Conservation (phyloP, 129 eudicot species). For the Artemisia argyi region DNA sequence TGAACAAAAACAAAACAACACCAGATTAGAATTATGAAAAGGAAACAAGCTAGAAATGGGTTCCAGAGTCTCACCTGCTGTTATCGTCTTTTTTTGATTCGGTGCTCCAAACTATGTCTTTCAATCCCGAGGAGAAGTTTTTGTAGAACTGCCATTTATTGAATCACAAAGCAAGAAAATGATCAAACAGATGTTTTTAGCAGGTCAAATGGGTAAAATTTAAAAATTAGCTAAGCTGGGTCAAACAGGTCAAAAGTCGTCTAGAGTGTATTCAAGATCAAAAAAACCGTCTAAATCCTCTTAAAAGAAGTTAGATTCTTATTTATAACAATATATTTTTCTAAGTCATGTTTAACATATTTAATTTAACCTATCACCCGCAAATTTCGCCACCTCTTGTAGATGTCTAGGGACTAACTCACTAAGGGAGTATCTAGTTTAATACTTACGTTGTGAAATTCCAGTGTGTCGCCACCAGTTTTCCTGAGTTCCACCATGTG, state of each 20-base stretch:
- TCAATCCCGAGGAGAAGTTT: constrained; percentile 70
- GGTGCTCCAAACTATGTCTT: constrained; percentile 80
- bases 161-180: neutral
- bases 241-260: neutral
- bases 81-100: constrained; percentile 43
- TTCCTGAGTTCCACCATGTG: constrained; percentile 93
- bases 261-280: too few relatives aligned
- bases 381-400: too few relatives aligned
- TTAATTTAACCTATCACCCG: too few relatives aligned
- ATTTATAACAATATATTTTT: neutral
- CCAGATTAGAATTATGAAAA: constrained; percentile 9
- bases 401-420: too few relatives aligned
- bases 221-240: too few relatives aligned
- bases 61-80: constrained; percentile 40
- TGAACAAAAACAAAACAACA: neutral
- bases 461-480: constrained; percentile 90
- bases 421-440: neutral
- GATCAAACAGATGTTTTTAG: neutral
- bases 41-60: neutral
- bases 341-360: too few relatives aligned
- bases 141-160: constrained; percentile 69
- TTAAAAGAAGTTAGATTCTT: too few relatives aligned
- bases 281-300: too few relatives aligned
- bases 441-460: constrained; percentile 73
- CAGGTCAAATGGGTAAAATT: too few relatives aligned